Conservation (phyloP, 805 yeast species). For the Candida nanaspora region DNA sequence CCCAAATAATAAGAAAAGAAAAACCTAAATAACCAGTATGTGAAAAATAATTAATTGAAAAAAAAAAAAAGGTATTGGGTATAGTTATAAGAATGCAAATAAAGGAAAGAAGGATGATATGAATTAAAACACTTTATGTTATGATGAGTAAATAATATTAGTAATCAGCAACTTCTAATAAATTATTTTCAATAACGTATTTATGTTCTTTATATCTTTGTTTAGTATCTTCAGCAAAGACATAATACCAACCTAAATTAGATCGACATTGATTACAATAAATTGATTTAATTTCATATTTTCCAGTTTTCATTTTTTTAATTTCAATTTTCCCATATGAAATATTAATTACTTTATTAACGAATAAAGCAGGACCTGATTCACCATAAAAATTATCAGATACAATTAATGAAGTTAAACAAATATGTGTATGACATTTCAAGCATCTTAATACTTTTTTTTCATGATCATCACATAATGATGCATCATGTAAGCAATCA, state of each 20-base stretch:
- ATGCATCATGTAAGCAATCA: conserved; percentile 6
- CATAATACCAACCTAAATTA: conserved; percentile 28
- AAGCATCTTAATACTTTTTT: conserved; percentile 22
- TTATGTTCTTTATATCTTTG: conserved; percentile 28
- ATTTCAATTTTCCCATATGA: conserved; percentile 10
- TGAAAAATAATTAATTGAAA: no score
- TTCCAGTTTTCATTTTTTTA: conserved; percentile 27
- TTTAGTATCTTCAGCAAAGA: conserved; percentile 19
- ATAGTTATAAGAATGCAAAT: no score
- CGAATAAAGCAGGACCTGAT: conserved; percentile 27
- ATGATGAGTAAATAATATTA: no score
- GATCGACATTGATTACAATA: conserved; percentile 24
- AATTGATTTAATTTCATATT: conserved; percentile 22
- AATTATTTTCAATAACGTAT: conserved; percentile 24
- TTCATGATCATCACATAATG: conserved; percentile 1
- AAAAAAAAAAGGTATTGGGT: no score
- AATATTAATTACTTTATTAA: conserved; percentile 23
- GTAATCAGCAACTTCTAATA: conserved; percentile 17
- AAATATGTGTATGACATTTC: conserved; percentile 27
- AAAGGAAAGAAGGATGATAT: neutral
- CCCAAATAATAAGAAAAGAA: neutral
- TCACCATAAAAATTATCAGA: conserved; percentile 27
- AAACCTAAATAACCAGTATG: neutral
- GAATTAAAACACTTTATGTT: no score
- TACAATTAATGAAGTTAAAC: conserved; percentile 19